phyloP scores from a whole-genome alignment of 1,284 basidiomycete species.

The Fistulinella cinereoalba region DNA sequence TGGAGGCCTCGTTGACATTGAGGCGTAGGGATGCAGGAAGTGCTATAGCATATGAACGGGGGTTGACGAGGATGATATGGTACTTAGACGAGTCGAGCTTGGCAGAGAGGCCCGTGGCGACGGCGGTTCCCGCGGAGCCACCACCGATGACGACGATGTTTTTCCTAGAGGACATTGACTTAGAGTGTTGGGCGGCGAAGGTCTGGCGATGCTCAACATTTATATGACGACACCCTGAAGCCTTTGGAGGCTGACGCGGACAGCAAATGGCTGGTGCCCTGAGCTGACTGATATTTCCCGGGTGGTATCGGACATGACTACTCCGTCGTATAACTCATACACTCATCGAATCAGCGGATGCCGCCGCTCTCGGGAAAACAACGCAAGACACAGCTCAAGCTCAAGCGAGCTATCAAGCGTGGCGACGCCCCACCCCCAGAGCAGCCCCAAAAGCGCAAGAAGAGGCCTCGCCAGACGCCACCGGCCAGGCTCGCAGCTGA shows the following conservation, averaged over 20 bases:
- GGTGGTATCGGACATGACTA: neutral
- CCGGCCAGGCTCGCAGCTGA: too few relatives aligned
- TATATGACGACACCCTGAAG: too few relatives aligned
- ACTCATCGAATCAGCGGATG: constrained; percentile 42
- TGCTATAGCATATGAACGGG: constrained; percentile 38
- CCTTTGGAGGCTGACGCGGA: too few relatives aligned
- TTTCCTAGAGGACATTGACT: constrained; percentile 10
- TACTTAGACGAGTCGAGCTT: constrained; percentile 37
- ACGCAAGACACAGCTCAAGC: constrained; percentile 67
- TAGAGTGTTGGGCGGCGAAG: too few relatives aligned
- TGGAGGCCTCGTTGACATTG: constrained; percentile 36
- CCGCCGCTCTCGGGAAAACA: constrained; percentile 62
- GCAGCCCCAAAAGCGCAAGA: constrained; percentile 16
- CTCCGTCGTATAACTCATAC: too few relatives aligned
- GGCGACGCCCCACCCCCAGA: constrained; percentile 50
- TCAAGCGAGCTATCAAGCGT: constrained; percentile 80
- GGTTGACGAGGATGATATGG: constrained; percentile 41
- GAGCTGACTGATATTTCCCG: too few relatives aligned
- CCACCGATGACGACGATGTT: constrained; percentile 46
- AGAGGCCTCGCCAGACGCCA: constrained; percentile 8
- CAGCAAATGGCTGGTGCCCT: too few relatives aligned
- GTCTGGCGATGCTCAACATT: too few relatives aligned
- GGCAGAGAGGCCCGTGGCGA: constrained; percentile 37
- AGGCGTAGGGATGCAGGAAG: constrained; percentile 41
- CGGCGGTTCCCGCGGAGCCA: constrained; percentile 36